Conservation (phyloP, 1,284 basidiomycete genomes). For the Ustilago tritici region DNA sequence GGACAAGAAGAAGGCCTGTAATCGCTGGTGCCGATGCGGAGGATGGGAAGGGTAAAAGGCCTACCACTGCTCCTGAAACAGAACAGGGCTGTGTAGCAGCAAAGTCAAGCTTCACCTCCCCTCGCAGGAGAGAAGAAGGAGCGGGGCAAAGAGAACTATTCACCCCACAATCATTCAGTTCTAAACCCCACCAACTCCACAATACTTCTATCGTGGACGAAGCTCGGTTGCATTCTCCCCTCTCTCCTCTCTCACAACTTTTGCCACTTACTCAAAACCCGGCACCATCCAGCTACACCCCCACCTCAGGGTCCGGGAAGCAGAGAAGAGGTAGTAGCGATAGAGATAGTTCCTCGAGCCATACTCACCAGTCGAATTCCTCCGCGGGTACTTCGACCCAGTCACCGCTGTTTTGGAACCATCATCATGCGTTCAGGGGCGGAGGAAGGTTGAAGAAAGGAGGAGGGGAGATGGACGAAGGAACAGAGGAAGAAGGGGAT, state of each 20-base stretch:
- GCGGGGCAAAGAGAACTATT: slow-evolving; percentile 8
- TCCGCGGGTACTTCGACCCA: not conserved
- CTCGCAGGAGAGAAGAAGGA: no score
- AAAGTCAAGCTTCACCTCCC: no score
- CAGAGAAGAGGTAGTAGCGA: slow-evolving; percentile 17
- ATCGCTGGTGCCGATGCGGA: not conserved
- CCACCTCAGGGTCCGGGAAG: not conserved
- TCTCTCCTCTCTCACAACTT: not conserved
- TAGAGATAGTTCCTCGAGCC: slow-evolving; percentile 17
- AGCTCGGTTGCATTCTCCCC: not conserved
- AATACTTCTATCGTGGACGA: not conserved
- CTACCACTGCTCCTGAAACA: slow-evolving; percentile 28
- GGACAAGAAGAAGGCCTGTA: slow-evolving; percentile 4
- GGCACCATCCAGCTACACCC: not conserved
- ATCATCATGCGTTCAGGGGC: not conserved
- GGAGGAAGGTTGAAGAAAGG: not conserved
- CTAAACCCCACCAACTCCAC: slow-evolving; percentile 1
- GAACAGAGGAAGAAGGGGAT: not conserved
- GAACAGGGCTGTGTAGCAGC: not conserved
- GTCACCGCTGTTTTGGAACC: not conserved
- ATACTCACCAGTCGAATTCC: slow-evolving; percentile 9
- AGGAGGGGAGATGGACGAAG: not conserved
- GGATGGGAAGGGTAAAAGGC: not conserved
- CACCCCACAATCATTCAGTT: slow-evolving; percentile 34
- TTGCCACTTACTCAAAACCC: not conserved